Evolutionary conservation across 1,139 yeast genomes (phyloP), one percentile per base, ranked within the genome.

Genomic region (Protomyces inundatus): DNA sequence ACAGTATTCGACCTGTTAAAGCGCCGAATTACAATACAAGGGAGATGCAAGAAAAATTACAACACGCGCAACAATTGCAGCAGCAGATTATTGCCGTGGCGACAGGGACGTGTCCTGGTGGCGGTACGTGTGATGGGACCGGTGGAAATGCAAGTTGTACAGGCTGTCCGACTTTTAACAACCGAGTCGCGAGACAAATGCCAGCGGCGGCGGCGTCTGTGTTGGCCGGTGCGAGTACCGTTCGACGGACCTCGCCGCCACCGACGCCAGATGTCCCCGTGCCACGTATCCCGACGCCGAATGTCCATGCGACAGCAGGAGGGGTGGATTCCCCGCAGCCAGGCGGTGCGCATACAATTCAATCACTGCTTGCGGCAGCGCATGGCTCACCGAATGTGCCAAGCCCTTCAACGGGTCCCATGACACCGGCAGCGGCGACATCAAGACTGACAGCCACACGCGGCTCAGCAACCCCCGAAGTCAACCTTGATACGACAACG

Each of bases 1-100:
- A 77, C 61, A 71, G 1, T 35, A 54, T 55, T 33, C n/a, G 62
- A 9, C 59, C 62, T 1, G 35, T 58, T 23, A 58, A 52, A 33
- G 53, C 56, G 14, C 33, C 42, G 10, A 45, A 58, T n/a, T 16
- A 14, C 7, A 51, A 23, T 35, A 34, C 53, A 16, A 53, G 32
- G 12, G 56, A 36, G 14, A n/a, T 33, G 36, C 54, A 50, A n/a
- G 37, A 33, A 33, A 32, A 50, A 32, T 6, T 32, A n/a, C 54
- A 30, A 32, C 54, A 14, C 32, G 48, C 54, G 16, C 54, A 32
- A 50, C 36, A 30, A 4, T 7, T 50, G 12, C 54, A 32, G 6
- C 54, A 32, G 23, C 54, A 32, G 30, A 50, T 34, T 10, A 34
- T 36, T 6, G 45, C 52, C 6, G 58, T 35, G 7, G 45, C 40